These are phyloP conservation scores for Coniochaeta sp. DNA, from an alignment of 2,329 filamentous ascomycete species.

Conservation along the genomic window DNA sequence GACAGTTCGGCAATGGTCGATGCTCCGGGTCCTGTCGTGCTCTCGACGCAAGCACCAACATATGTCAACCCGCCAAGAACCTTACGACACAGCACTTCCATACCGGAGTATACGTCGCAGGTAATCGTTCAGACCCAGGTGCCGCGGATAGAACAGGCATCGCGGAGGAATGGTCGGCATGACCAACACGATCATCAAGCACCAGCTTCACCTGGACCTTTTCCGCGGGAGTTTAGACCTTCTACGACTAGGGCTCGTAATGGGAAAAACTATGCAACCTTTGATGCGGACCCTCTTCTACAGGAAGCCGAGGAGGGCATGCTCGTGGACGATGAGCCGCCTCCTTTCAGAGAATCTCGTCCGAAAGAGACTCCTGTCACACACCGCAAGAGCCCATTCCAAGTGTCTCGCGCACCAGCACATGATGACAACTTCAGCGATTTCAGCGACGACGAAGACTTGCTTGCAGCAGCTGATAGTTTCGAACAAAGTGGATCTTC, in stretches of 20 bases:
- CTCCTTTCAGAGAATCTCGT: neutral
- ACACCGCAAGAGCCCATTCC: constrained; percentile 4
- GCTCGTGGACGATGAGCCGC: constrained; percentile 2
- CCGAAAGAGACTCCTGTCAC: neutral
- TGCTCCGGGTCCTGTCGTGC: constrained; percentile 26
- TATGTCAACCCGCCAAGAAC: constrained; percentile 18
- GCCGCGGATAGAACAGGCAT: constrained; percentile 13
- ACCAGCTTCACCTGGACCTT: constrained; percentile 10
- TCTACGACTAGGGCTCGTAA: neutral
- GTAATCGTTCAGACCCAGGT: constrained; percentile 46
- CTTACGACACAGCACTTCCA: constrained; percentile 23
- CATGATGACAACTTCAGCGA: constrained; percentile 15
- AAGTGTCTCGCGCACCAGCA: neutral
- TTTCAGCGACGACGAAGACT: constrained; percentile 29
- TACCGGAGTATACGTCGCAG: constrained; percentile 31
- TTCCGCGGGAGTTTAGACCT: constrained; percentile 8
- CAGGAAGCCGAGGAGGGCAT: constrained; percentile 6
- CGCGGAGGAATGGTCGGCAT: constrained; percentile 6
- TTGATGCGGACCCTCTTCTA: neutral
- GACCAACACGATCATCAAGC: constrained; percentile 4
- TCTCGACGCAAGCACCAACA: constrained; percentile 34
- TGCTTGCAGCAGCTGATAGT: constrained; percentile 44
- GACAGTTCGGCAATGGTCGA: constrained; percentile 17
- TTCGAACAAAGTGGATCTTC: constrained; percentile 35
- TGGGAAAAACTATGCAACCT: neutral